A percentile compares a stretch with the other conserved stretches of the same genome.
Conservation (phyloP, 768 basidiomycete genomes). For the Astraeus odoratus region DNA sequence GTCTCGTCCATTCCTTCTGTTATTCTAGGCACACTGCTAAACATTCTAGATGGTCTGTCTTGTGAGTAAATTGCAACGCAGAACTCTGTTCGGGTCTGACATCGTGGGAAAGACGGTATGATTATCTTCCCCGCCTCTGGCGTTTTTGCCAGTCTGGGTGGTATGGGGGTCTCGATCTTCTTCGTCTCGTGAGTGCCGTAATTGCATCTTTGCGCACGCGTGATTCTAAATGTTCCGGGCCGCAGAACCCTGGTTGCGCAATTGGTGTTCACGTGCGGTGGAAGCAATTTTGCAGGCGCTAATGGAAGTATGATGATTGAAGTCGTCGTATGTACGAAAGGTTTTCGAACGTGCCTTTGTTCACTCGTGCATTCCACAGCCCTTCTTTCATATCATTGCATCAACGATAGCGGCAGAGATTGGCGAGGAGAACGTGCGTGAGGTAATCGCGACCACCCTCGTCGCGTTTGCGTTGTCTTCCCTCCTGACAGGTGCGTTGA, state of each 20-base stretch:
- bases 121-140: slow-evolving; percentile 87
- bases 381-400: slow-evolving; percentile 93
- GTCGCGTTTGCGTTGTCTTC: slow-evolving; percentile 84
- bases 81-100: not conserved
- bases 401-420: slow-evolving; percentile 65
- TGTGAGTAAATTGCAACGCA: slow-evolving; percentile 43
- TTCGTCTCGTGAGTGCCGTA: slow-evolving; percentile 60
- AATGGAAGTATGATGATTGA: slow-evolving; percentile 99
- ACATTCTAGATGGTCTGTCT: slow-evolving; percentile 89
- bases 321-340: slow-evolving; percentile 63
- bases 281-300: slow-evolving; percentile 82
- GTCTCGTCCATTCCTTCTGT: slow-evolving; percentile 70
- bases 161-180: slow-evolving; percentile 93
- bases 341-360: slow-evolving; percentile 1
- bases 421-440: slow-evolving; percentile 58
- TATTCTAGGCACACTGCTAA: slow-evolving; percentile 75
- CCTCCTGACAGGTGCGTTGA: slow-evolving; percentile 65
- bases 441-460: slow-evolving; percentile 88
- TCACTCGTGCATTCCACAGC: slow-evolving; percentile 37
- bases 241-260: slow-evolving; percentile 70
- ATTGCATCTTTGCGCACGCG: not conserved
- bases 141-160: slow-evolving; percentile 73
- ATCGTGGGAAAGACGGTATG: slow-evolving; percentile 67
- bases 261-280: slow-evolving; percentile 78
- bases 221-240: not conserved